phyloP scores from a whole-genome alignment of 805 yeast genomes.

The Yamadazyma akitaensis region DNA sequence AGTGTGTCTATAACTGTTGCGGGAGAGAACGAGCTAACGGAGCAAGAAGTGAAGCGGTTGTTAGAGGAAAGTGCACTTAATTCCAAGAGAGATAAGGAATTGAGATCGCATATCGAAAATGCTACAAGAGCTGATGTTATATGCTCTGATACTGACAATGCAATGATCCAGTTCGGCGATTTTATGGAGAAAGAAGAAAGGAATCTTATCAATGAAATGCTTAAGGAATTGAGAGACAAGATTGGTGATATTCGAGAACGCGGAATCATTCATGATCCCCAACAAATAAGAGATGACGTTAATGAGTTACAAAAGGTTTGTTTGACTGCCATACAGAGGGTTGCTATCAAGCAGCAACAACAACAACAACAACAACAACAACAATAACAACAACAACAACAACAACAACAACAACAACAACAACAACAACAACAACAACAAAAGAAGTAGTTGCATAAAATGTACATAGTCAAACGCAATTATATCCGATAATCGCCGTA shows the following conservation, averaged over 20 bases:
- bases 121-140: slow-evolving; percentile 77
- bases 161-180: slow-evolving; percentile 66
- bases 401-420: slow-evolving; percentile 24
- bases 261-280: slow-evolving; percentile 30
- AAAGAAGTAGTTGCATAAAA: not conserved
- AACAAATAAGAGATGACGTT: slow-evolving; percentile 31
- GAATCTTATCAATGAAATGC: slow-evolving; percentile 17
- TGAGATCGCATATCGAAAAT: slow-evolving; percentile 62
- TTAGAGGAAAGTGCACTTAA: slow-evolving; percentile 64
- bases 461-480: not conserved
- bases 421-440: slow-evolving; percentile 1
- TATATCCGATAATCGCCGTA: not conserved
- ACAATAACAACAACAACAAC: slow-evolving; percentile 11
- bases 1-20: slow-evolving; percentile 62
- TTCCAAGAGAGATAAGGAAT: slow-evolving; percentile 56
- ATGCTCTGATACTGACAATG: slow-evolving; percentile 84
- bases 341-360: slow-evolving; percentile 34
- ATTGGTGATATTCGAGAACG: slow-evolving; percentile 33
- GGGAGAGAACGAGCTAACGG: slow-evolving; percentile 67
- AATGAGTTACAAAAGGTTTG: slow-evolving; percentile 36
- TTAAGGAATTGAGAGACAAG: slow-evolving; percentile 23
- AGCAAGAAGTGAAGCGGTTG: slow-evolving; percentile 61
- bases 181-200: slow-evolving; percentile 50
- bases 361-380: slow-evolving; percentile 5
- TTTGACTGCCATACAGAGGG: slow-evolving; percentile 37